phyloP scores from a whole-genome alignment of 768 basidiomycete genomes.

The Suillus ampliporus region DNA sequence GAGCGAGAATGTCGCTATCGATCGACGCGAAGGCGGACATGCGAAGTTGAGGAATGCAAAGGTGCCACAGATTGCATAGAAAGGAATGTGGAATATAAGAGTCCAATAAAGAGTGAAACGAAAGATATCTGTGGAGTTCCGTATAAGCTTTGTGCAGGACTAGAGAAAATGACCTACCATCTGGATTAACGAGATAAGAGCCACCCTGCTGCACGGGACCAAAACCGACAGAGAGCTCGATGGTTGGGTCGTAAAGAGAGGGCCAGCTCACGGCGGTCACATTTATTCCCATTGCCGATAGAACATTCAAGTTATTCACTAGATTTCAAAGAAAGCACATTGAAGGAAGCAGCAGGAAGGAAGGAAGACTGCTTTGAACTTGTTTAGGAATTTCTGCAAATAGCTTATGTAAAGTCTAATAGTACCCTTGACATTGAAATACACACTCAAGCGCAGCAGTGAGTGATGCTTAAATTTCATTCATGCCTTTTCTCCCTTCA shows the following conservation, averaged over 20 bases:
- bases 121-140: conserved; percentile 42
- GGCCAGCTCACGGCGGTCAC: conserved; percentile 38
- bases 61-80: conserved; percentile 43
- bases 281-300: conserved; percentile 1
- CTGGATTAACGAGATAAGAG: conserved; percentile 40
- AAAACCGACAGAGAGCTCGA: conserved; percentile 36
- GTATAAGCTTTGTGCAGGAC: neutral
- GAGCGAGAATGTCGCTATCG: conserved; percentile 11
- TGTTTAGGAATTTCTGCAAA: neutral
- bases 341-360: neutral
- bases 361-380: neutral
- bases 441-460: no score
- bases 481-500: no score
- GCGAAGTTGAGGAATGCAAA: conserved; percentile 50
- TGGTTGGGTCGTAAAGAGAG: conserved; percentile 43
- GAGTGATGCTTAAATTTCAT: no score
- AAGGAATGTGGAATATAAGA: conserved; percentile 50
- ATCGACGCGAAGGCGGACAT: conserved; percentile 38
- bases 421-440: no score
- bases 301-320: neutral
- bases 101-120: conserved; percentile 55
- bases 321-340: conserved; percentile 1
- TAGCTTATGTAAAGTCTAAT: no score
- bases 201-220: conserved; percentile 39
- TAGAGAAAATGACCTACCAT: conserved; percentile 27